Evolutionary conservation across 768 basidiomycete genomes (phyloP), one percentile per base, ranked within the genome.

Genomic region (Lentinula boryana): DNA sequence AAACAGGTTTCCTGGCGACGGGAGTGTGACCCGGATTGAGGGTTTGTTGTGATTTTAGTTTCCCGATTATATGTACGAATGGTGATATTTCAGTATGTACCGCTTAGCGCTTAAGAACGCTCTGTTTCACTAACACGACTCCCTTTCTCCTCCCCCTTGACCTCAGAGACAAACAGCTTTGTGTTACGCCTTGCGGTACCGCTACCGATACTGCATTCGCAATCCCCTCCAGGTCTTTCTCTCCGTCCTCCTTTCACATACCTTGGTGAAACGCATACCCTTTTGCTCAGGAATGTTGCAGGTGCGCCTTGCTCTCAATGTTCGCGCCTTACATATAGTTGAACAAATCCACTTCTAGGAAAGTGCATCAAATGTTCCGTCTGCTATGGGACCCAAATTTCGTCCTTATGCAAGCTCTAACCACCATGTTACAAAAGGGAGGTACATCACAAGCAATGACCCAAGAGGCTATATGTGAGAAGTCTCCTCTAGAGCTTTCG

Each of bases 401-500:
- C 82, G 87, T 58, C 90, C 90, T 27, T 92, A 84, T 67, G 84
- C 88, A 13, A 89, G 86, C 68, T 76, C 87, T 2, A 83, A 83
- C 65, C 90, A 93, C 72, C 87, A 90, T 70, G 91, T 93, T 61
- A 88, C 86, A 3, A 92, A 91, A 72, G 89, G 88, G 62, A 83
- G 92, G 27, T 94, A 93, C 72, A 94, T 93, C 70, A 94, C 91
- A 32, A 89, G 87, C 74, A 93, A 92, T 68, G 92, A 94, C 76
- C 87, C 90, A 27, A 77, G 91, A 67, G 91, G 91, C 15, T 94
- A 93, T 74, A 92, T 94, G 91, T 93, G 60, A 66, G 88, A 74
- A 3, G 6, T 43, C 8, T 43, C 6, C 3, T 13, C 16, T 8
- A 23, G 6, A 18, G 21, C 9, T 4, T 54, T 13, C 4, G 10